These are phyloP conservation scores for Apiospora kogelbergensis DNA, from an alignment of 2,329 filamentous ascomycete genomes.

Conservation along the genomic window DNA sequence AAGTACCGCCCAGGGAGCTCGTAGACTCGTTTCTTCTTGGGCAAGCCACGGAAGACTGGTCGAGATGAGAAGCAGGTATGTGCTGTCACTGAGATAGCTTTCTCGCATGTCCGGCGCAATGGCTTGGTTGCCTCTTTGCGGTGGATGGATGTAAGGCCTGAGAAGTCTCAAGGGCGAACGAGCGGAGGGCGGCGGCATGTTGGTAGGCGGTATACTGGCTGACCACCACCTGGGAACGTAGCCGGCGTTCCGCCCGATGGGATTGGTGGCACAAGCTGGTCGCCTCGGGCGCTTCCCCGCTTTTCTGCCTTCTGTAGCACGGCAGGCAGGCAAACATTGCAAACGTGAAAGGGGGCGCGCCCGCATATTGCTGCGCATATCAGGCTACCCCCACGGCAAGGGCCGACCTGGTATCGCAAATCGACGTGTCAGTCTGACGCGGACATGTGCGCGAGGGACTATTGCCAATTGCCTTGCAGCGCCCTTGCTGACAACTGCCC, in stretches of 20 bases:
- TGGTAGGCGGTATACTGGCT: not conserved
- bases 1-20: not conserved
- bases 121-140: not conserved
- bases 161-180: not conserved
- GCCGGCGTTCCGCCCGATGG: not conserved
- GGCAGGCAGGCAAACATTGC: not conserved
- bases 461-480: not conserved
- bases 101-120: not conserved
- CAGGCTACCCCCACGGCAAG: not conserved
- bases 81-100: not conserved
- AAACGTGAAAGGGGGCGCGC: not conserved
- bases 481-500: not conserved
- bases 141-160: not conserved
- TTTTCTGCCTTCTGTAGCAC: slow-evolving; percentile 1
- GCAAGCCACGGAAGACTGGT: not conserved
- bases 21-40: not conserved
- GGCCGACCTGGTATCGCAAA: not conserved
- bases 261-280: not conserved
- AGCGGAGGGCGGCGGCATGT: not conserved
- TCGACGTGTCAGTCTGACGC: not conserved
- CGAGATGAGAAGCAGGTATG: not conserved
- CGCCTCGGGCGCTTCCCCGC: slow-evolving; percentile 5
- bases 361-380: too few relatives aligned
- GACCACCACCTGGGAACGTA: not conserved
- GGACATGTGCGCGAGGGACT: not conserved